Base-by-base conservation (phyloP, 2,329 filamentous ascomycete species). In the Gaeumannomyces sp. region DNA sequence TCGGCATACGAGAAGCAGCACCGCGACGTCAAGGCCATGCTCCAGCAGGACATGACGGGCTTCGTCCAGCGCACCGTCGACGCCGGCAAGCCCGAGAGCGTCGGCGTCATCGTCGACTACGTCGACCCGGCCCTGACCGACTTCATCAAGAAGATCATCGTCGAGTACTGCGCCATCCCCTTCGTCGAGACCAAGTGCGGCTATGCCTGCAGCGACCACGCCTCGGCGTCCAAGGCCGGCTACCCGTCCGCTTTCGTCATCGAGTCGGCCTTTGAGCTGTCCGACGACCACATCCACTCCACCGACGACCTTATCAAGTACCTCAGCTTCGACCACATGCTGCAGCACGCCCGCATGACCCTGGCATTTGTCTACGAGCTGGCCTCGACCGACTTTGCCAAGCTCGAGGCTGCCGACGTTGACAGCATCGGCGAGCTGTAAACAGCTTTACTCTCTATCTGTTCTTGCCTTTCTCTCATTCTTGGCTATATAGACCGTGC, bases 1-100 rank as follows among this genome's bases (percentile, higher is more conserved):
- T 83, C 85, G 62, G 79, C 85, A 10, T 98, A 98, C 73, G 88
- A 91, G 76, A 86, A 88, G 74, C 77, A 85, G 28, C 83, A 84
- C 38, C 85, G 89, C 31, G 87, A 94, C 69, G 84, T 98, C 76
- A 96, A 94, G 79, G 94, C 94, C 45, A 98, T 98, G 95, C 85
- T 98, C 64, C 94, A 98, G 80, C 94, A 98, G 78, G 94, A 98
- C 77, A 98, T 98, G 94, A 96, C 92, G 1, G 94, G 94, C 25
- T 97, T 90, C 74, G 85, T 93, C 6, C 87, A 93, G 74, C 89
- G 88, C 72, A 96, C 93, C 0, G 79, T 95, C 27, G 90, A 95
- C 69, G 89, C 91, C 3, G 93, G 93, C 66, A 83, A 91, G 76
- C 84, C 87, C 6, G 94, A 97, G 81, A 89, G 88, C 60, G 91